Conservation (phyloP, 2,329 filamentous ascomycete species). For the Thermothelomyces thermophilus region DNA sequence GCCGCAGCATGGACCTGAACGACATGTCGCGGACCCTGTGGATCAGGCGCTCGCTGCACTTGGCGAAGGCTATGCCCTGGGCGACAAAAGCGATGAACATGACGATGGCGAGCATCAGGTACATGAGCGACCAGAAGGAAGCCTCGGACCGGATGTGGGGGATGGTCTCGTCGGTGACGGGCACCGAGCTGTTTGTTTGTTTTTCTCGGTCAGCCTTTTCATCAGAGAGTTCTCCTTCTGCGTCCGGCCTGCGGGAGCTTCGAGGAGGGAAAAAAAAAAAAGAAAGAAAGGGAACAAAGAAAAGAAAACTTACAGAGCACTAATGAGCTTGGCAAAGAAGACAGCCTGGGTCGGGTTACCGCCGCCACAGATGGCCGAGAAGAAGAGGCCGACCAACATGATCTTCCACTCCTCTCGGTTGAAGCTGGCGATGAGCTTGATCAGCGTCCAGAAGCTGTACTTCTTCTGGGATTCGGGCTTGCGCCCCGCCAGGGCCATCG, state of each 20-base stretch:
- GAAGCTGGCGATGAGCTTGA: constrained; percentile 74
- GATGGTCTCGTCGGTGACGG: constrained; percentile 38
- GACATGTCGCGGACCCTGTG: constrained; percentile 75
- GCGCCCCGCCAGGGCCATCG: constrained; percentile 57
- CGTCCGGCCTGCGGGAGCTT: too few species aligned
- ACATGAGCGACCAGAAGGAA: constrained; percentile 87
- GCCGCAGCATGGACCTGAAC: constrained; percentile 82
- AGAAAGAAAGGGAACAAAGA: constrained; percentile 1
- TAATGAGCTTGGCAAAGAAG: constrained; percentile 85
- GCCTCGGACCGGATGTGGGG: constrained; percentile 59
- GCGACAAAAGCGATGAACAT: constrained; percentile 61
- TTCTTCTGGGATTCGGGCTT: constrained; percentile 41
- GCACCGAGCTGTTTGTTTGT: constrained; percentile 21
- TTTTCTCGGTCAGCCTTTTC: not conserved
- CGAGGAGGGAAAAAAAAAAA: too few species aligned
- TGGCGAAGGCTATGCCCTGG: constrained; percentile 71
- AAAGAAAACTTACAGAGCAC: constrained; percentile 49
- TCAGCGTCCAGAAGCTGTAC: constrained; percentile 67
- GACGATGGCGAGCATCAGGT: constrained; percentile 71
- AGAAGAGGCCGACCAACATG: constrained; percentile 68
- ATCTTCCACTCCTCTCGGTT: constrained; percentile 65
- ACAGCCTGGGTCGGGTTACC: constrained; percentile 61
- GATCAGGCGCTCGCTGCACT: constrained; percentile 79
- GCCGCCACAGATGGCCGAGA: constrained; percentile 69
- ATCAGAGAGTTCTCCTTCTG: too few species aligned